Evolutionary conservation across 129 eudicot species (phyloP), one percentile per base, ranked within the genome.

Genomic region (Apium graveolens): DNA sequence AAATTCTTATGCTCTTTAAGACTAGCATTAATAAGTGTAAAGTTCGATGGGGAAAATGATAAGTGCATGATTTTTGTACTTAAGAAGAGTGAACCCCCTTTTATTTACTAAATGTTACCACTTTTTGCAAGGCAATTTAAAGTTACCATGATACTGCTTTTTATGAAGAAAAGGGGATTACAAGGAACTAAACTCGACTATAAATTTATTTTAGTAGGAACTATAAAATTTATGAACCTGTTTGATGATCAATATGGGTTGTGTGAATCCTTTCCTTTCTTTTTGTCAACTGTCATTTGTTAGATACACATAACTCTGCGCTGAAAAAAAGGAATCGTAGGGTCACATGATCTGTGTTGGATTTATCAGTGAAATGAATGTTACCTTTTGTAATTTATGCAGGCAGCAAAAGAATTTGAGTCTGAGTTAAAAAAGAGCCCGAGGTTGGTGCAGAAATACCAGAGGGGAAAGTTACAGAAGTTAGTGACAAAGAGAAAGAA

Each of bases 331-430:
- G n/a, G n/a, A n/a, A 26, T 65, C 10, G 71, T 65, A 29, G 17
- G 20, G 71, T 57, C 71, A 57, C 37, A 26, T 10, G 35, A 27
- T 27, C 70, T 1, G 24, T 69, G 74, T 35, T 32, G n/a, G 43
- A 69, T 38, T 24, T 12, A 18, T 3, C 5, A 0, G n/a, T 35
- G 37, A 3, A 35, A 35, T 35, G 37, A 35, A 35, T 3, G 37
- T 35, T 35, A 35, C 37, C 1, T 73, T 29, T 48, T 20, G 0
- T 42, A 27, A 27, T n/a, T 63, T 21, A 5, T 77, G 78, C 82
- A 89, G 92, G 92, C 92, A 5, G 92, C 92, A 68, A 89, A 89
- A 79, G 92, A 89, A 65, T 89, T 89, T n/a, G n/a, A 89, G 53
- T 45, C 88, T 2, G 92, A 89, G 79, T 82, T 89, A 55, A 89